A percentile compares a stretch with the other conserved stretches of the same genome.
phyloP scores from a whole-genome alignment of 345 rosid species.

The Hevea brasiliensis region DNA sequence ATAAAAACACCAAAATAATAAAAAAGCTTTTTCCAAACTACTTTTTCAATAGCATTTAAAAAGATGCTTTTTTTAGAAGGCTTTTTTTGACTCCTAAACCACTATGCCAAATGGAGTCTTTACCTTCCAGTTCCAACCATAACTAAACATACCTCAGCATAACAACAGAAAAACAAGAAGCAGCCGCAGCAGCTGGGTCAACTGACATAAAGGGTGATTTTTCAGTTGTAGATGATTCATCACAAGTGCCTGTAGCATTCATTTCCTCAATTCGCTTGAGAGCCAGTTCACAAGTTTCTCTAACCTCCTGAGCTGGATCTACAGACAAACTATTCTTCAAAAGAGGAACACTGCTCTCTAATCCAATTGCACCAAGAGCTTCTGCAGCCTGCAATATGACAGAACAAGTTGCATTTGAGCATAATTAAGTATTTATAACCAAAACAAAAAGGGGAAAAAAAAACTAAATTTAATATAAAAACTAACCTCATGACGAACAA shows the following conservation, averaged over 20 bases:
- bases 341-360: conserved; percentile 50
- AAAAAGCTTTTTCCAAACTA: no score
- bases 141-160: conserved; percentile 55
- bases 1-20: no score
- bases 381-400: conserved; percentile 71
- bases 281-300: conserved; percentile 96
- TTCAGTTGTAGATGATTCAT: conserved; percentile 35
- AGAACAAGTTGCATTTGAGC: neutral
- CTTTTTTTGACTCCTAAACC: no score
- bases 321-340: conserved; percentile 59
- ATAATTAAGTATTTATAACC: neutral
- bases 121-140: neutral
- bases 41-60: no score
- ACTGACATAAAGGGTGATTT: conserved; percentile 93
- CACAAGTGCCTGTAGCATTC: conserved; percentile 30
- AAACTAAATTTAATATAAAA: neutral
- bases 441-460: neutral
- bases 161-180: conserved; percentile 58
- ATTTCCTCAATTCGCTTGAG: conserved; percentile 73
- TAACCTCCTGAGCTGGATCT: conserved; percentile 93
- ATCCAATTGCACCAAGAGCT: conserved; percentile 94
- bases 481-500: conserved; percentile 87
- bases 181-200: conserved; percentile 85
- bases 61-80: no score
- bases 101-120: no score